Percentiles rank a stretch among this genome's conserved stretches.
These are phyloP conservation scores for Russula virescens DNA, from an alignment of 768 basidiomycete species.

Conservation along the genomic window DNA sequence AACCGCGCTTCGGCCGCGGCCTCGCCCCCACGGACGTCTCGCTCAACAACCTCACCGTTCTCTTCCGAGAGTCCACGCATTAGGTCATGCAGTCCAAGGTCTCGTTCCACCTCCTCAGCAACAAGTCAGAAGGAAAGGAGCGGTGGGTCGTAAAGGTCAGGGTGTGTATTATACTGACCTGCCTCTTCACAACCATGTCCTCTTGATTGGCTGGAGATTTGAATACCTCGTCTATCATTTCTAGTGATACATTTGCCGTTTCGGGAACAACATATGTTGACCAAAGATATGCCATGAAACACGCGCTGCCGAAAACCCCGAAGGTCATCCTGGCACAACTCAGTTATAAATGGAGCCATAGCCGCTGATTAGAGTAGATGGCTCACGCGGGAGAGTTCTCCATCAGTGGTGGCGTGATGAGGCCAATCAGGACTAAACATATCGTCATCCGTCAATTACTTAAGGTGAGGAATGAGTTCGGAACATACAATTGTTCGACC, in stretches of 20 bases:
- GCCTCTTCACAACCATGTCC: slow-evolving; percentile 43
- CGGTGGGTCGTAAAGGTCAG: neutral
- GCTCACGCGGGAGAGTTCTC: slow-evolving; percentile 52
- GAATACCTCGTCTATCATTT: slow-evolving; percentile 71
- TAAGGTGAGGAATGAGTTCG: neutral
- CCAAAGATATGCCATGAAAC: slow-evolving; percentile 66
- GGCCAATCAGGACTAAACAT: slow-evolving; percentile 61
- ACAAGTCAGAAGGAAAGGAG: neutral
- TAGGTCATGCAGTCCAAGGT: slow-evolving; percentile 46
- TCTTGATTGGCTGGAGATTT: slow-evolving; percentile 50
- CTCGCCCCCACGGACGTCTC: neutral
- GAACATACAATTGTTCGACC: slow-evolving; percentile 66
- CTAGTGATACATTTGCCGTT: slow-evolving; percentile 69
- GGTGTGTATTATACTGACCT: slow-evolving; percentile 45
- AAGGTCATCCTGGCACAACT: slow-evolving; percentile 52
- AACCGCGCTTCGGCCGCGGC: neutral
- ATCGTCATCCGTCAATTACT: neutral
- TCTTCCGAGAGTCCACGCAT: slow-evolving; percentile 34
- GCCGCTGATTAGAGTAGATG: neutral
- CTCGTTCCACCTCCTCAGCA: slow-evolving; percentile 48
- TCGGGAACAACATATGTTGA: slow-evolving; percentile 64
- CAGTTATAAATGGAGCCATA: neutral
- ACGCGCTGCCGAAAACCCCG: slow-evolving; percentile 56
- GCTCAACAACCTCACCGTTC: neutral
- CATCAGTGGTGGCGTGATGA: slow-evolving; percentile 64